Evolutionary conservation across 2,329 filamentous ascomycete genomes (phyloP), one percentile per base, ranked within the genome.

Genomic region (Claviceps humidiphila): DNA sequence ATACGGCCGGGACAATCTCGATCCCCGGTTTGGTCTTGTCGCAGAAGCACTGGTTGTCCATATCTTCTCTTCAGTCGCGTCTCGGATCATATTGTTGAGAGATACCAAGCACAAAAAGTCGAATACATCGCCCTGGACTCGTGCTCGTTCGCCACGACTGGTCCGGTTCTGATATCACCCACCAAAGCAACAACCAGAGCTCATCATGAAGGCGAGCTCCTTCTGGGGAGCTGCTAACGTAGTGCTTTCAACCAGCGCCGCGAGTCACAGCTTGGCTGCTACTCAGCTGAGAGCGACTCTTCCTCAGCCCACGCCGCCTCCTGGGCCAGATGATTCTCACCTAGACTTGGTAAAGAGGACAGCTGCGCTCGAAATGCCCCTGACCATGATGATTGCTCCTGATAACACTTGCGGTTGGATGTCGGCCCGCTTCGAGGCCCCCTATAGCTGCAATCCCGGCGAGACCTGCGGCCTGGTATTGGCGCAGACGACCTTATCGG

Each of bases 331-430:
- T n/a, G 64, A 67, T 17, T 58, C 70, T 13, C 60, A 56, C 4
- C 13, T 17, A n/a, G 22, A 11, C 34, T 22, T 53, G 20, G 44
- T 45, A 34, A 37, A 39, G 5, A 14, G 30, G 43, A 50, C 46
- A 17, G 4, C 17, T 5, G 20, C 37, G 16, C 34, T 24, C 4
- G 16, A 30, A 17, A 30, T 42, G 42, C 51, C 38, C 63, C 37
- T 20, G 17, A 58, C 64, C 63, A 53, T 60, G 63, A 47, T 51
- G 54, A 59, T 73, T 51, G 74, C 68, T 11, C 70, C 72, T 1
- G 73, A 76, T 58, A 74, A 74, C 54, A 75, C 71, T 0, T 78
- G 75, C 54, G 75, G 75, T 56, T 78, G 67, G 58, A 61, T 77
- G 41, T 66, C 65, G 34, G 74, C 69, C 37, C 64, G 62, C 30